These are phyloP conservation scores for Pseudogymnoascus sp. DNA, from an alignment of 2,329 filamentous ascomycete species.

Conservation along the genomic window DNA sequence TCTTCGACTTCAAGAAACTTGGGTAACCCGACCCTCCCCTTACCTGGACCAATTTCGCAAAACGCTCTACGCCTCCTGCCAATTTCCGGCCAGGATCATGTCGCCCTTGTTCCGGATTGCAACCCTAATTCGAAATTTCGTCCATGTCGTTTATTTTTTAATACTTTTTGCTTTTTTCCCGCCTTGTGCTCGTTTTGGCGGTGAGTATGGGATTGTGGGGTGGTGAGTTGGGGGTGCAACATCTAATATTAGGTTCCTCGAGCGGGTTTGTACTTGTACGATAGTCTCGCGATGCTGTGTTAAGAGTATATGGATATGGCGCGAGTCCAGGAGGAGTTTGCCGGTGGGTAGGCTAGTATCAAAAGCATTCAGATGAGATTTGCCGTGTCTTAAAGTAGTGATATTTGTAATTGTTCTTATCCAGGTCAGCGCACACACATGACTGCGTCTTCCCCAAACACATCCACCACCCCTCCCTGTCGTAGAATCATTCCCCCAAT, in stretches of 20 bases:
- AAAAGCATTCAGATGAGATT: background rate
- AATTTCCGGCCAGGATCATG: background rate
- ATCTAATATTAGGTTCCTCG: constrained; percentile 4
- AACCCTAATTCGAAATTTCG: background rate
- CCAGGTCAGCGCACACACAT: constrained; percentile 54
- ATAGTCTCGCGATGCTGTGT: constrained; percentile 3
- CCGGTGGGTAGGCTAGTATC: constrained; percentile 2
- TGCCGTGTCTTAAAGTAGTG: background rate
- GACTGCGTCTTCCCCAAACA: constrained; percentile 74
- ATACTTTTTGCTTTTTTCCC: background rate
- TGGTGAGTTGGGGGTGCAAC: background rate
- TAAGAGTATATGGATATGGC: background rate
- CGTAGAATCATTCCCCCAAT: constrained; percentile 64
- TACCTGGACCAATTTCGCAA: background rate
- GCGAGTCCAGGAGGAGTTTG: background rate
- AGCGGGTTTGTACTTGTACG: constrained; percentile 4
- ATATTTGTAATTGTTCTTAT: background rate
- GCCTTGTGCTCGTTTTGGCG: background rate
- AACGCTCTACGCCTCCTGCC: background rate
- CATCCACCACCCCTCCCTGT: constrained; percentile 61
- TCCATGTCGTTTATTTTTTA: background rate
- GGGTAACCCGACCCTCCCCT: constrained; percentile 19
- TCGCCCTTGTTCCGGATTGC: background rate
- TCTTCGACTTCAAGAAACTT: background rate
- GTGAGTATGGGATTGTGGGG: background rate